Evolutionary conservation across 176 grass and related monocot species (phyloP).

Genomic region (Oryza brachyantha): DNA sequence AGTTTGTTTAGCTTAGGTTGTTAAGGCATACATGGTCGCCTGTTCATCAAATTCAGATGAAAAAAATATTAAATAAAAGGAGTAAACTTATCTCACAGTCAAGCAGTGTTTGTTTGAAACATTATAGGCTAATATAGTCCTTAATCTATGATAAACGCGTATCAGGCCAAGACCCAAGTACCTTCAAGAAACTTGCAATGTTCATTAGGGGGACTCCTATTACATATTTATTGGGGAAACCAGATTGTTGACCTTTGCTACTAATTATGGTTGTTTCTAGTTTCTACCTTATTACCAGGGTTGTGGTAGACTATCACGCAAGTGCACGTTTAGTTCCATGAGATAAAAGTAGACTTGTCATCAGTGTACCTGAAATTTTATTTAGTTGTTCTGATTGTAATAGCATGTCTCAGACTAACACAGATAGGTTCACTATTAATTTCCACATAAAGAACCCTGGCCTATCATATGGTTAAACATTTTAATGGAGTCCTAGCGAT

Average conservation of each 20-base stretch:
- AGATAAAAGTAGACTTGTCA: no score
- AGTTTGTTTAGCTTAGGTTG: background rate
- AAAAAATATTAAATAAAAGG: background rate
- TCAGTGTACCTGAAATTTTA: background rate
- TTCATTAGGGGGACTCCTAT: background rate
- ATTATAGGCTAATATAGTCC: background rate
- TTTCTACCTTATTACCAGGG: background rate
- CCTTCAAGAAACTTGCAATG: background rate
- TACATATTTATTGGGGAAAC: background rate
- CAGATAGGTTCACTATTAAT: slow-evolving; percentile 1
- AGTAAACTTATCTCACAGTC: background rate
- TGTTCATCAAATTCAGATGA: background rate
- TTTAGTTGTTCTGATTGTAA: background rate
- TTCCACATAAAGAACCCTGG: background rate
- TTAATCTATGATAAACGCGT: background rate
- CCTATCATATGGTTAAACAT: background rate
- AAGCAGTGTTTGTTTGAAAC: background rate
- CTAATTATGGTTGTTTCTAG: background rate
- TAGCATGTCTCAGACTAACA: background rate
- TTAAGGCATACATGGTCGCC: background rate
- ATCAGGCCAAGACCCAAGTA: background rate
- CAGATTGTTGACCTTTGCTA: background rate
- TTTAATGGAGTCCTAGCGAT: background rate
- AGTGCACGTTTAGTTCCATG: background rate
- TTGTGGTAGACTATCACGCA: background rate